Evolutionary conservation across 768 basidiomycete genomes (phyloP), one percentile per base, ranked within the genome.

Genomic region (Auricularia cornea): DNA sequence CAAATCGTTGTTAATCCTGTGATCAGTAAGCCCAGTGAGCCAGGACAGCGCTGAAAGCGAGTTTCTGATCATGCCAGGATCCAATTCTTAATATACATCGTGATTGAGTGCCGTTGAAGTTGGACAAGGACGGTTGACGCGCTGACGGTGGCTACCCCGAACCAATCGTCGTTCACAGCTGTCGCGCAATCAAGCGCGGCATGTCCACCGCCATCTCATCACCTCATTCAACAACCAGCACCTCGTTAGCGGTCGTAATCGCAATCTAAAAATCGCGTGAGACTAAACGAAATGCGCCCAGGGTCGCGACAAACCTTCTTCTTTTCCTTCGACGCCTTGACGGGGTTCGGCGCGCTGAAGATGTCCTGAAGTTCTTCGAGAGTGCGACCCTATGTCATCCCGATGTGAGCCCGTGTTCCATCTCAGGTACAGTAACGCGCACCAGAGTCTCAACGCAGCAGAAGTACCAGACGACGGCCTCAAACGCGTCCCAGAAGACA

Each of bases 291-390:
- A 48, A 20, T 48, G 16, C 12, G 44, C 8, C 8, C 20, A 18
- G 23, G 20, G 20, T 48, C 20, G 6, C 12, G 44, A 20, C 20
- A 14, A 5, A 56, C 62, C 62, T 63, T 63, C 32, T 64, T 44
- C 59, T 65, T 65, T 30, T 44, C 23, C 56, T 29, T 14, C 11
- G 64, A 65, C 30, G 62, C 62, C 12, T 20, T 52, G 23, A 48
- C 30, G 20, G 64, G 64, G 35, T 65, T 62, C 3, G 51, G 63
- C 32, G 62, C 23, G 31, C 29, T 23, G 64, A 65, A 65, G 48
- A 65, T 60, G 5, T 65, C 64, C 18, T 65, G 40, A 10, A 65
- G 48, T 56, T 65, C 64, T 33, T 65, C 62, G n/a, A 63, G 38
- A n/a, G 62, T 59, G 32, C 30, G 41, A 11, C 52, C 60, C 41